These are phyloP conservation scores for Homolaphlyctis polyrhiza DNA, from an alignment of 371 early-diverging fungal genomes.

Conservation along the genomic window DNA sequence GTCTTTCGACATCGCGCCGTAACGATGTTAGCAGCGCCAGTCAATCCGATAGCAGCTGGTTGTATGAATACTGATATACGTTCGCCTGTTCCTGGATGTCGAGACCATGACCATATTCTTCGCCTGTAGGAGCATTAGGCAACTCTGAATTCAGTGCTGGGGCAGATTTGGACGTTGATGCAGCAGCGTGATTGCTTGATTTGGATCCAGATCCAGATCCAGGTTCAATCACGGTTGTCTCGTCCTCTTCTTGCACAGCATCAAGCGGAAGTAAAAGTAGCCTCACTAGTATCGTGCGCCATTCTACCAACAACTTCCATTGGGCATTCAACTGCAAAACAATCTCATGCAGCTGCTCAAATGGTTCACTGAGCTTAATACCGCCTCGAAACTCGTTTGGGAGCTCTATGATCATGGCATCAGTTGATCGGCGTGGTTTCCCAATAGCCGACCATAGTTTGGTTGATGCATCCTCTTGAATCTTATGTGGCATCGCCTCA, in stretches of 20 bases:
- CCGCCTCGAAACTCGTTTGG: slow-evolving; percentile 8
- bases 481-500: too few relatives aligned
- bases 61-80: slow-evolving; percentile 13
- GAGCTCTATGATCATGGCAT: background rate
- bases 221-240: too few relatives aligned
- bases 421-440: background rate
- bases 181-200: too few relatives aligned
- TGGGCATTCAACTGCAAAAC: background rate
- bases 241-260: background rate
- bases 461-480: background rate
- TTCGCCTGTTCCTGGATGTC: slow-evolving; percentile 30
- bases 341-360: slow-evolving; percentile 20
- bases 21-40: background rate
- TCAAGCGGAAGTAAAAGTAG: background rate
- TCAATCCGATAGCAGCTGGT: slow-evolving; percentile 6
- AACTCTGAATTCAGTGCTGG: too few relatives aligned
- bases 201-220: too few relatives aligned
- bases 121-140: slow-evolving; percentile 27
- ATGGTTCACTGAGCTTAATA: slow-evolving; percentile 14
- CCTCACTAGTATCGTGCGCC: background rate
- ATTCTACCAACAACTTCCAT: background rate
- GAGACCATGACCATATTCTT: slow-evolving; percentile 41
- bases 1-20: background rate
- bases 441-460: background rate
- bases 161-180: too few relatives aligned